Base-by-base conservation (phyloP, 2,329 filamentous ascomycete species). In the Coniochaeta hoffmannii region DNA sequence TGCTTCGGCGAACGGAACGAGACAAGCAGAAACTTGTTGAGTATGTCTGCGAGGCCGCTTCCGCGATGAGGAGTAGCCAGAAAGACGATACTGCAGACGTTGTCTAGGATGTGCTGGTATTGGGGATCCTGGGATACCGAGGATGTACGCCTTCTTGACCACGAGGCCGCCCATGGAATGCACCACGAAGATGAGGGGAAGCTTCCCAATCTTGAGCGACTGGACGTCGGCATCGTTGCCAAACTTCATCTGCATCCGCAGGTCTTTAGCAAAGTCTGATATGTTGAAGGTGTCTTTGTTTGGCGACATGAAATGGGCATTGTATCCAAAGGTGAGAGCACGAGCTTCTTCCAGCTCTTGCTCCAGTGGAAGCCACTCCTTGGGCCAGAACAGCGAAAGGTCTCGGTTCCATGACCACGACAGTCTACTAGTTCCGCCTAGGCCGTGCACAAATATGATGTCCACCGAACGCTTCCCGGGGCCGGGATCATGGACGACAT, bases 31-130 rank as follows among this genome's bases (percentile, higher is more conserved):
- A 65, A 51, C 24, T 56, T 60, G 28, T 65, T 65, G 14, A 66
- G 55, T 7, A 53, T 62, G 1, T 60, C 53, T 2, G 63, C 63
- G 1, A 66, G 50, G 17, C 64, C 55, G 0, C 60, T 61, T 14
- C 65, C 65, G 19, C 63, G 53, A 17, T 67, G 66, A 2, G 64
- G 64, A 2, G 64, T 67, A 12, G 63, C 60, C 0, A 67, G 44
- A 22, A 67, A 66, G 14, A 63, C 31, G n/a, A 65, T 59, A 1
- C 60, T 57, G n/a, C n/a, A n/a, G n/a, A n/a, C n/a, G n/a, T n/a
- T n/a, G n/a, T n/a, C n/a, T n/a, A n/a, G n/a, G n/a, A n/a, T n/a
- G n/a, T n/a, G n/a, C n/a, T n/a, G n/a, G n/a, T n/a, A n/a, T n/a
- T n/a, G n/a, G n/a, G n/a, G n/a, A n/a, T n/a, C n/a, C n/a, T n/a